These are phyloP conservation scores for Iberis pinnata DNA, from an alignment of 345 rosid genomes.

Conservation along the genomic window DNA sequence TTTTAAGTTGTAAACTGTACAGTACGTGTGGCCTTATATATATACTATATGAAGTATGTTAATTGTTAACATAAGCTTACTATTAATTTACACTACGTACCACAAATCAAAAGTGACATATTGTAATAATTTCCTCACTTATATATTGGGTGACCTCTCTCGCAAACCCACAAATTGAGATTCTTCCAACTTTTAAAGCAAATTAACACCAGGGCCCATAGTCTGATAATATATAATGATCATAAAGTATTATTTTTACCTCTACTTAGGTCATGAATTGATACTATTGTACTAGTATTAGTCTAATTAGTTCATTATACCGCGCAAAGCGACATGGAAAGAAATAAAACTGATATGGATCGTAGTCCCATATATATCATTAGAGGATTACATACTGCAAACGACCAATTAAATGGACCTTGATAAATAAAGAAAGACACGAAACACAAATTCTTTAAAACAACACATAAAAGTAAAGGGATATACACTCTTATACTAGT, in stretches of 20 bases:
- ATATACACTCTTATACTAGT: slow-evolving; percentile 6
- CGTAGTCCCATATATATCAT: slow-evolving; percentile 11
- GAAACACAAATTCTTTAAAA: slow-evolving; percentile 7
- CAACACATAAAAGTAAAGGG: slow-evolving; percentile 4
- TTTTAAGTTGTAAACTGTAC: too few species aligned
- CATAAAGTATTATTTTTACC: background rate
- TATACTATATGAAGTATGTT: too few species aligned
- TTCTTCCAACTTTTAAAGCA: background rate
- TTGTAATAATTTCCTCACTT: background rate
- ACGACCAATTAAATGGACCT: slow-evolving; percentile 19
- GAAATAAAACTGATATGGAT: too few species aligned
- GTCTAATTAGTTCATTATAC: too few species aligned
- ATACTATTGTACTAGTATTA: too few species aligned
- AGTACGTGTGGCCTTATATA: too few species aligned
- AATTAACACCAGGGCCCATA: too few species aligned
- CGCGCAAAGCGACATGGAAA: too few species aligned
- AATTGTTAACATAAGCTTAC: too few species aligned
- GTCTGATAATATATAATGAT: too few species aligned
- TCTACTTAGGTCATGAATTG: background rate
- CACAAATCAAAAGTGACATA: too few species aligned
- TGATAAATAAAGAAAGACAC: background rate
- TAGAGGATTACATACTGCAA: slow-evolving; percentile 1
- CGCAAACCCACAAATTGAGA: background rate
- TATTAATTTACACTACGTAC: too few species aligned
- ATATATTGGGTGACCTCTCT: background rate